Conservation (phyloP, 225 moss, liverwort and hornwort species). For the Bryoerythrophyllum caledonicum region DNA sequence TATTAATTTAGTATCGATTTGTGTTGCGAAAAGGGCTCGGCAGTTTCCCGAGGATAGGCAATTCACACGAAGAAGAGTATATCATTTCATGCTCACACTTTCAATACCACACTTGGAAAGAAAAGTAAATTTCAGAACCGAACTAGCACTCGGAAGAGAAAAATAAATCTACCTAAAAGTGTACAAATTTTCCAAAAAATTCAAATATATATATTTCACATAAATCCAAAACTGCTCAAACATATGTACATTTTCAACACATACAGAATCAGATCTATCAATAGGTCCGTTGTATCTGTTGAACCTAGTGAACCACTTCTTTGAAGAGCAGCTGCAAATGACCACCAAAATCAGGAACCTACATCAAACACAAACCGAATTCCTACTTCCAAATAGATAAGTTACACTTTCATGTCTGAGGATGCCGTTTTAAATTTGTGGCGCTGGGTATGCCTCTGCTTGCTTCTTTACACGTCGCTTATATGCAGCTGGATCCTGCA, state of each 20-base stretch:
- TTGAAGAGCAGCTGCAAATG: neutral
- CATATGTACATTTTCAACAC: neutral
- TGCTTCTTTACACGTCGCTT: slow-evolving; percentile 57
- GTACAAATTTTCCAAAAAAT: neutral
- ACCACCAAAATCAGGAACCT: neutral
- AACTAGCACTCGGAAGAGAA: too few species aligned
- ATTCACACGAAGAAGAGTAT: too few species aligned
- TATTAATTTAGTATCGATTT: too few species aligned
- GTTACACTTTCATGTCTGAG: slow-evolving; percentile 22
- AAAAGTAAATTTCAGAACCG: too few species aligned
- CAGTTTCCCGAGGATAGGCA: too few species aligned
- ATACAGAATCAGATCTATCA: neutral
- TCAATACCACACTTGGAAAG: too few species aligned
- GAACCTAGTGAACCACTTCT: neutral
- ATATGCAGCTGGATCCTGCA: slow-evolving; percentile 56
- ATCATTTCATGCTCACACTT: too few species aligned
- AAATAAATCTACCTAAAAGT: neutral
- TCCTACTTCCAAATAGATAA: neutral
- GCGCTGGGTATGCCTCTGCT: slow-evolving; percentile 57
- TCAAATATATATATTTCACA: neutral
- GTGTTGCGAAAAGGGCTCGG: too few species aligned
- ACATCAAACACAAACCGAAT: neutral
- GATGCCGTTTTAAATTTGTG: slow-evolving; percentile 36
- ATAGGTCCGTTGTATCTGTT: neutral
- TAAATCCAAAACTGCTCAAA: neutral